Conservation (phyloP, 1,284 basidiomycete genomes). For the Rhodotorula sp. region DNA sequence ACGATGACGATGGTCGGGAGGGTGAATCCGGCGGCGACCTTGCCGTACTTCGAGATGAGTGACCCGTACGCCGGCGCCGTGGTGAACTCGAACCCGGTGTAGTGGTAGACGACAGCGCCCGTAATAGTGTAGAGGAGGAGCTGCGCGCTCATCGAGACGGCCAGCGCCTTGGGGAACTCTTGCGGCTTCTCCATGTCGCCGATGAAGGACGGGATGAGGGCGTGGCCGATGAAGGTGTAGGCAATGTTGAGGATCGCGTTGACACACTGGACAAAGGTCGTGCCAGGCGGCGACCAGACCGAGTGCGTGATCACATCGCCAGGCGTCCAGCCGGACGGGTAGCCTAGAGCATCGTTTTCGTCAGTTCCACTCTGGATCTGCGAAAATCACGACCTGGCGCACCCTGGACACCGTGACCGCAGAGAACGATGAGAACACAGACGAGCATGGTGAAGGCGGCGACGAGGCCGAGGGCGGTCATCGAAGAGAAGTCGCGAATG, state of each 20-base stretch:
- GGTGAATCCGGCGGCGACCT: slow-evolving; percentile 51
- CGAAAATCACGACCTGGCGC: neutral
- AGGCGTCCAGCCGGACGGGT: slow-evolving; percentile 10
- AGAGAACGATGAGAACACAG: slow-evolving; percentile 34
- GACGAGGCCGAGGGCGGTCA: slow-evolving; percentile 38
- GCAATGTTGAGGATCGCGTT: slow-evolving; percentile 56
- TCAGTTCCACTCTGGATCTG: neutral
- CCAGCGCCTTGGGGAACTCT: slow-evolving; percentile 58
- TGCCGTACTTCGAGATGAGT: slow-evolving; percentile 46
- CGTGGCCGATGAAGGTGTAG: slow-evolving; percentile 65
- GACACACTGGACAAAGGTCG: slow-evolving; percentile 61
- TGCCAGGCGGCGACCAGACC: slow-evolving; percentile 52
- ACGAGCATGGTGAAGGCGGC: slow-evolving; percentile 32
- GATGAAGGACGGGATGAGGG: slow-evolving; percentile 56
- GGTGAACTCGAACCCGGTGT: slow-evolving; percentile 56
- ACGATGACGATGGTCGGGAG: slow-evolving; percentile 60
- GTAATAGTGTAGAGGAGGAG: slow-evolving; percentile 63
- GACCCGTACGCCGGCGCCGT: slow-evolving; percentile 57
- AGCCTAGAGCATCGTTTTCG: neutral
- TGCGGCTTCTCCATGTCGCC: slow-evolving; percentile 62
- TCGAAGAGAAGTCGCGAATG: slow-evolving; percentile 45
- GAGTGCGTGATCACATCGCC: slow-evolving; percentile 40
- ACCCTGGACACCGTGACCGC: slow-evolving; percentile 36
- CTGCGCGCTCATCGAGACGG: slow-evolving; percentile 58
- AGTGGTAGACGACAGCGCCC: slow-evolving; percentile 62